phyloP scores from a whole-genome alignment of 1,139 yeast species.

The Pichia kudriavzevii region DNA sequence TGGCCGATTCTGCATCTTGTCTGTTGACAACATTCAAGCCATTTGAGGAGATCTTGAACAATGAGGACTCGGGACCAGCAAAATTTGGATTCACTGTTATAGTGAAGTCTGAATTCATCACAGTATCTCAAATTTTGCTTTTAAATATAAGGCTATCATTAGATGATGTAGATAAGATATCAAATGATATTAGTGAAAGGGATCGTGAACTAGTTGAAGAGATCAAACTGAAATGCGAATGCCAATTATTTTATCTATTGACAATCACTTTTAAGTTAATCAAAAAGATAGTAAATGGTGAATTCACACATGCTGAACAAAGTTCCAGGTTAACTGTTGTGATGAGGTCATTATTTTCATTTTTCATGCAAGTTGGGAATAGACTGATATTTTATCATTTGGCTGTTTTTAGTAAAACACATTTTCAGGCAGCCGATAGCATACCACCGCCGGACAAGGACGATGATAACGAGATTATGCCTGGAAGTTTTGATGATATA shows the following conservation, averaged over 20 bases:
- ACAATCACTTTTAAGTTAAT: slow-evolving; percentile 8
- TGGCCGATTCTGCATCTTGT: slow-evolving; percentile 10
- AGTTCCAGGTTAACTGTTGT: slow-evolving; percentile 1
- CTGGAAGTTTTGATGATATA: slow-evolving; percentile 1
- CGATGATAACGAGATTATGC: not conserved
- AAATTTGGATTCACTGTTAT: slow-evolving; percentile 1
- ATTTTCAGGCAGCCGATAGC: not conserved
- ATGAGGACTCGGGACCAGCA: not conserved
- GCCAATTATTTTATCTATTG: slow-evolving; percentile 5
- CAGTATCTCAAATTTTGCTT: slow-evolving; percentile 5
- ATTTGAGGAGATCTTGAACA: slow-evolving; percentile 10
- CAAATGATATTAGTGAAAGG: not conserved
- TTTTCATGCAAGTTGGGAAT: slow-evolving; percentile 6
- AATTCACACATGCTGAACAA: slow-evolving; percentile 1
- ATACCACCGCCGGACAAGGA: not conserved
- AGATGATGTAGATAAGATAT: slow-evolving; percentile 8
- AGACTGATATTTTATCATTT: slow-evolving; percentile 9
- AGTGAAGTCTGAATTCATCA: slow-evolving; percentile 6
- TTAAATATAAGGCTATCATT: slow-evolving; percentile 6
- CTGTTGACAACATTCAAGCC: slow-evolving; percentile 10
- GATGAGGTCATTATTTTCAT: slow-evolving; percentile 8
- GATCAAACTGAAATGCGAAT: slow-evolving; percentile 6
- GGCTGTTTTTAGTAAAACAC: slow-evolving; percentile 2
- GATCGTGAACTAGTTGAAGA: slow-evolving; percentile 6
- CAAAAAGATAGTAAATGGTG: slow-evolving; percentile 7